phyloP scores from a whole-genome alignment of 169 alveolate species.

The Plasmodium fragile region DNA sequence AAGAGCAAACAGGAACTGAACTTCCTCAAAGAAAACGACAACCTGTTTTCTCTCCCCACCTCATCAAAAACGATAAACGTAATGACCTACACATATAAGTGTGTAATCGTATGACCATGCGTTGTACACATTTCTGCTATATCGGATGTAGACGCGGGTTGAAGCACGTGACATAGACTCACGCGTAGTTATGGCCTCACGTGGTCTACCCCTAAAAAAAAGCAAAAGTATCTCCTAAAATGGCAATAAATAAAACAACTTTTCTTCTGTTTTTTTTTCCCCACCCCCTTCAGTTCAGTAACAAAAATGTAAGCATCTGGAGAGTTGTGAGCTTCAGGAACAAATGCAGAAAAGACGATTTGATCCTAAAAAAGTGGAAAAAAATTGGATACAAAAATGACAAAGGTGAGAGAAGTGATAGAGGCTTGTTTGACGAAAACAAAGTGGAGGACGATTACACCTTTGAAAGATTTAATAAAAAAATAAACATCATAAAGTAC shows the following conservation, averaged over 20 bases:
- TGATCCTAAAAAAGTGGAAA: constrained; percentile 83
- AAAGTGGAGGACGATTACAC: constrained; percentile 78
- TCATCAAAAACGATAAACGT: constrained; percentile 68
- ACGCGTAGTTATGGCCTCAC: neutral
- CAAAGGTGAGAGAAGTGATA: neutral
- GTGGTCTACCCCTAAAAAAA: neutral
- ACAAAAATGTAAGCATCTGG: constrained; percentile 81
- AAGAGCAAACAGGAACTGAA: constrained; percentile 54
- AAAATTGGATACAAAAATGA: constrained; percentile 79
- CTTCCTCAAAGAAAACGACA: constrained; percentile 59
- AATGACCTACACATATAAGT: neutral
- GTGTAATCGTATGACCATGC: neutral
- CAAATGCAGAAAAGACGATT: constrained; percentile 84
- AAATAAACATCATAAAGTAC: constrained; percentile 82
- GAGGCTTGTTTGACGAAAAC: constrained; percentile 22
- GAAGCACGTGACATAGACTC: neutral
- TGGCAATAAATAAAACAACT: neutral
- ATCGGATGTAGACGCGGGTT: neutral
- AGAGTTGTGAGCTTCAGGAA: constrained; percentile 81
- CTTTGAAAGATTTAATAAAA: constrained; percentile 82
- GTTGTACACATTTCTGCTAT: neutral
- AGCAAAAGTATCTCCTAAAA: neutral
- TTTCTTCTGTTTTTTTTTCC: neutral
- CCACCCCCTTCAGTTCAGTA: constrained; percentile 23
- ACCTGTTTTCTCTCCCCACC: constrained; percentile 67